Conservation (phyloP, 140 eudicot species). For the Erigeron philadelphicus region DNA sequence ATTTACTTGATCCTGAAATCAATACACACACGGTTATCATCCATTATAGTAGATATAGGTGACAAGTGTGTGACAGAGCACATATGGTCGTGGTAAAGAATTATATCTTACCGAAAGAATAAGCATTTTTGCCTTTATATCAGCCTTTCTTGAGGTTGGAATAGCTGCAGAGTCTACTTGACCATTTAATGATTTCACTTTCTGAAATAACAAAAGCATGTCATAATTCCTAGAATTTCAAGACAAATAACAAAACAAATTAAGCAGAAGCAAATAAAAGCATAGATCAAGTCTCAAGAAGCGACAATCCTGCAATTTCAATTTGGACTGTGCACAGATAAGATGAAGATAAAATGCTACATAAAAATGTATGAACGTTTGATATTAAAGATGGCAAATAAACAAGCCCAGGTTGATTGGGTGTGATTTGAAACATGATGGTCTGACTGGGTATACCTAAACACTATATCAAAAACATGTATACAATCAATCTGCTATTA, state of each 20-base stretch:
- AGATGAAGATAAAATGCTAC: background rate
- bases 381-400: too few species aligned
- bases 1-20: slow-evolving; percentile 54
- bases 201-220: slow-evolving; percentile 37
- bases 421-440: too few species aligned
- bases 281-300: background rate
- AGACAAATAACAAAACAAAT: background rate
- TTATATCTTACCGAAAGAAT: slow-evolving; percentile 52
- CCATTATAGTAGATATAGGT: background rate
- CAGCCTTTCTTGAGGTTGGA: slow-evolving; percentile 73
- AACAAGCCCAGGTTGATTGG: too few species aligned
- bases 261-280: background rate
- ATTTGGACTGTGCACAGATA: background rate
- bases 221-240: slow-evolving; percentile 6
- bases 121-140: slow-evolving; percentile 54
- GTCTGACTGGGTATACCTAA: too few species aligned
- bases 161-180: slow-evolving; percentile 75
- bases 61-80: background rate
- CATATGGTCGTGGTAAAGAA: background rate
- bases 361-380: background rate
- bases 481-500: too few species aligned
- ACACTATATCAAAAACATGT: too few species aligned
- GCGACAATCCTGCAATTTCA: background rate
- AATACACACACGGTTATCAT: background rate
- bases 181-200: slow-evolving; percentile 73